Evolutionary conservation across 805 yeast species (phyloP).

Genomic region (Candida verbasci): DNA sequence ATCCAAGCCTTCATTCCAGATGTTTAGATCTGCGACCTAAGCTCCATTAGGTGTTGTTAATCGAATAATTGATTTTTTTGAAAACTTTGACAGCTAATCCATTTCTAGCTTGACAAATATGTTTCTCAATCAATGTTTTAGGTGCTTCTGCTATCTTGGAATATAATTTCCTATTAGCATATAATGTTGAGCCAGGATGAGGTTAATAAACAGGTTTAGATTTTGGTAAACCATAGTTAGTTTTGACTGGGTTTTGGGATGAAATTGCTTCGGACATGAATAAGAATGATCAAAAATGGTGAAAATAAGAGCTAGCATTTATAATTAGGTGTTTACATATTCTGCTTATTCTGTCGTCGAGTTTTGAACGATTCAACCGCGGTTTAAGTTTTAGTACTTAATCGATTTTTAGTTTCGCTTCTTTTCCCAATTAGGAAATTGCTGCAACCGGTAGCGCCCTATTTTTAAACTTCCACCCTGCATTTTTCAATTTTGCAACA

Average conservation of each 20-base stretch:
- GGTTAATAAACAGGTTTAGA: slow-evolving; percentile 59
- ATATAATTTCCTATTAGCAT: slow-evolving; percentile 48
- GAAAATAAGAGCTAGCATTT: too few species aligned
- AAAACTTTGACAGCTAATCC: slow-evolving; percentile 63
- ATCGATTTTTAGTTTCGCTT: too few species aligned
- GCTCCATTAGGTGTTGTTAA: slow-evolving; percentile 66
- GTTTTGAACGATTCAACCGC: too few species aligned
- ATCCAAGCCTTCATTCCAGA: slow-evolving; percentile 66
- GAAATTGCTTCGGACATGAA: slow-evolving; percentile 13
- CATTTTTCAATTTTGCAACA: too few species aligned
- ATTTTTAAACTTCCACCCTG: too few species aligned
- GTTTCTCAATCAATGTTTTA: slow-evolving; percentile 39
- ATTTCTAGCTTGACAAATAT: slow-evolving; percentile 48
- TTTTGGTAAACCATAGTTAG: slow-evolving; percentile 32
- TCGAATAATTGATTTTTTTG: slow-evolving; percentile 55
- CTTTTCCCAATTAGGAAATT: too few species aligned
- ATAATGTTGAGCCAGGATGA: slow-evolving; percentile 48
- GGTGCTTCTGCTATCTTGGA: slow-evolving; percentile 39
- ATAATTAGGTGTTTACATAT: too few species aligned
- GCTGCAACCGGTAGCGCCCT: too few species aligned
- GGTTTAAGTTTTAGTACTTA: too few species aligned
- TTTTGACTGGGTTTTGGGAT: slow-evolving; percentile 28
- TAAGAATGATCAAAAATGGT: too few species aligned
- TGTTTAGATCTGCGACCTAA: slow-evolving; percentile 66
- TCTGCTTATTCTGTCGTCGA: too few species aligned